Percentiles rank a stretch among this genome's conserved stretches.
Conservation (phyloP, 2,329 filamentous ascomycete species). For the Sclerotinia minor region DNA sequence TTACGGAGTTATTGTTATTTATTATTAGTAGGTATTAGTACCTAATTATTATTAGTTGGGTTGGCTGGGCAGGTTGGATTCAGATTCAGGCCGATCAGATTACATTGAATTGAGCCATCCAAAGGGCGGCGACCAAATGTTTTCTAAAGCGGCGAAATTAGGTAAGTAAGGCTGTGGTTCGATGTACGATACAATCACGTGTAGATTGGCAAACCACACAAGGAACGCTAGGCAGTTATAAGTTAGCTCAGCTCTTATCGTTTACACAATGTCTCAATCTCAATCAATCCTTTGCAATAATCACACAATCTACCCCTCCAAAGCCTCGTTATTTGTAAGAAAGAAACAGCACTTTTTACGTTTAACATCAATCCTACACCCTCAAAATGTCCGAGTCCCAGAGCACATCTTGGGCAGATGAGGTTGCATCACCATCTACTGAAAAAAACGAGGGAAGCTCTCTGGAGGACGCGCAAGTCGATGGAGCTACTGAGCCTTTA, state of each 20-base stretch:
- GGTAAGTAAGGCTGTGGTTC: background rate
- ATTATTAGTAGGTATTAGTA: background rate
- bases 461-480: conserved; percentile 43
- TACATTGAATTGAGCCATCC: background rate
- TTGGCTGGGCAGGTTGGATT: conserved; percentile 4
- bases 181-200: background rate
- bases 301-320: conserved; percentile 16
- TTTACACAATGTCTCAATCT: background rate
- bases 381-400: conserved; percentile 8
- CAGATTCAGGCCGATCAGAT: background rate
- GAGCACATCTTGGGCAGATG: conserved; percentile 46
- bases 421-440: conserved; percentile 41
- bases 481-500: conserved; percentile 47
- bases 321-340: background rate
- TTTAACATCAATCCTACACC: conserved; percentile 5
- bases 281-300: conserved; percentile 11
- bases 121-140: background rate
- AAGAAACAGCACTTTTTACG: background rate
- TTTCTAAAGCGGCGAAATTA: conserved; percentile 18
- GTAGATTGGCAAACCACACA: background rate
- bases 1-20: conserved; percentile 1
- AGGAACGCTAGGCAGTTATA: background rate
- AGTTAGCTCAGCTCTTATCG: conserved; percentile 8
- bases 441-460: conserved; percentile 25
- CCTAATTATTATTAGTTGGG: conserved; percentile 1